Evolutionary conservation across 1,139 yeast species (phyloP).

Genomic region (Hyphopichia pseudoburtonii): DNA sequence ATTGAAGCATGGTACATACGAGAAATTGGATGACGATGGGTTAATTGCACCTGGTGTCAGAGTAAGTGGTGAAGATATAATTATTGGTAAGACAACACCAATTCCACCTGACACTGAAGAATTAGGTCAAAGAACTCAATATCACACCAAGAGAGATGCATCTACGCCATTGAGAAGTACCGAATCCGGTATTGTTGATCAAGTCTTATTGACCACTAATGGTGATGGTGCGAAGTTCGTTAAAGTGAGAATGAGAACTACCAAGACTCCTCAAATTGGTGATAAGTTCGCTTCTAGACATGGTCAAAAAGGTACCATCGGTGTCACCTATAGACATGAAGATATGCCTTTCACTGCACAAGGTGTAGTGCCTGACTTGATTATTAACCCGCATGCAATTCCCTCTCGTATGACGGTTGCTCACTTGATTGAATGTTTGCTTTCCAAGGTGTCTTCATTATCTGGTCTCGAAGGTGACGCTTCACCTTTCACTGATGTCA

Average conservation of each 20-base stretch:
- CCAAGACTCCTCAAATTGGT: constrained; percentile 98
- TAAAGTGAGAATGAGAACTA: constrained; percentile 97
- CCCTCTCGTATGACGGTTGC: constrained; percentile 99
- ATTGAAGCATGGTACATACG: constrained; percentile 97
- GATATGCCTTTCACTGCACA: constrained; percentile 97
- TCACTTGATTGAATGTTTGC: constrained; percentile 95
- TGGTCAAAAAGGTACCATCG: constrained; percentile 99
- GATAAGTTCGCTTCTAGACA: constrained; percentile 98
- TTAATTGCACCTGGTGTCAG: constrained; percentile 97
- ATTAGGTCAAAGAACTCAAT: constrained; percentile 96
- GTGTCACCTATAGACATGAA: constrained; percentile 90
- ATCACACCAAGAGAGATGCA: constrained; percentile 97
- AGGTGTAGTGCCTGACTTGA: constrained; percentile 96
- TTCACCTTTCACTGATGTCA: constrained; percentile 97
- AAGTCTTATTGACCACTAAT: constrained; percentile 92
- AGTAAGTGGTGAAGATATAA: constrained; percentile 97
- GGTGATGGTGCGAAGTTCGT: constrained; percentile 98
- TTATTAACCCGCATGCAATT: constrained; percentile 98
- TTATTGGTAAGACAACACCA: constrained; percentile 97
- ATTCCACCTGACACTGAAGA: constrained; percentile 98
- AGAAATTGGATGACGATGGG: constrained; percentile 97
- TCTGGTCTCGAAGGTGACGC: constrained; percentile 96
- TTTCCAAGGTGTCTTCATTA: constrained; percentile 96
- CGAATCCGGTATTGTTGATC: constrained; percentile 98
- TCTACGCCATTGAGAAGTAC: constrained; percentile 96